Percentiles rank a stretch among this genome's conserved stretches.
Conservation (phyloP, 2,329 filamentous ascomycete species). For the Botrytis aclada region DNA sequence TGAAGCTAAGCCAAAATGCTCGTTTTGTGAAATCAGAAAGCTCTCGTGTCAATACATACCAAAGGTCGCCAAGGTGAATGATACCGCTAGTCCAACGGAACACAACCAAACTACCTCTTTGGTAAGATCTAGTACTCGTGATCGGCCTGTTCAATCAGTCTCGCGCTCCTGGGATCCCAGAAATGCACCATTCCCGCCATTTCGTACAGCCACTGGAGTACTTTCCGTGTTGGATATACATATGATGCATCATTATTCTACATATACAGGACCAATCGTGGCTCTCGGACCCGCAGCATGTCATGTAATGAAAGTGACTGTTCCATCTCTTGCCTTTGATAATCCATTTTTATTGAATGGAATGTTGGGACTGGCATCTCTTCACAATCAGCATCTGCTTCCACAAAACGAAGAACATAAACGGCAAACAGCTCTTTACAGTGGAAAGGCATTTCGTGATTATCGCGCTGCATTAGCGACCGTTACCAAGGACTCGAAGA, state of each 20-base stretch:
- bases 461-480: constrained; percentile 30
- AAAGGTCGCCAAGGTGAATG: background rate
- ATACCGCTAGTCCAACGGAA: background rate
- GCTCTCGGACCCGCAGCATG: constrained; percentile 23
- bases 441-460: constrained; percentile 26
- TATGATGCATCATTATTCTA: constrained; percentile 35
- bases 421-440: constrained; percentile 30
- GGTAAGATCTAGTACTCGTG: background rate
- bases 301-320: constrained; percentile 24
- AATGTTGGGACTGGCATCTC: constrained; percentile 34
- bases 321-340: constrained; percentile 35
- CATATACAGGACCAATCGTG: constrained; percentile 27
- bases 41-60: constrained; percentile 30
- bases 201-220: constrained; percentile 23
- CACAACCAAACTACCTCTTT: background rate
- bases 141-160: background rate
- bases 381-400: constrained; percentile 30
- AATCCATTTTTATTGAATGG: constrained; percentile 33
- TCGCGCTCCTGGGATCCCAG: constrained; percentile 17
- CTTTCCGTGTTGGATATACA: constrained; percentile 30
- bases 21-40: constrained; percentile 32
- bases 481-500: constrained; percentile 22
- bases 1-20: constrained; percentile 34
- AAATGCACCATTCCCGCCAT: constrained; percentile 20
- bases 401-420: constrained; percentile 21